Conservation (phyloP, 345 rosid genomes). For the Heritiera littoralis region DNA sequence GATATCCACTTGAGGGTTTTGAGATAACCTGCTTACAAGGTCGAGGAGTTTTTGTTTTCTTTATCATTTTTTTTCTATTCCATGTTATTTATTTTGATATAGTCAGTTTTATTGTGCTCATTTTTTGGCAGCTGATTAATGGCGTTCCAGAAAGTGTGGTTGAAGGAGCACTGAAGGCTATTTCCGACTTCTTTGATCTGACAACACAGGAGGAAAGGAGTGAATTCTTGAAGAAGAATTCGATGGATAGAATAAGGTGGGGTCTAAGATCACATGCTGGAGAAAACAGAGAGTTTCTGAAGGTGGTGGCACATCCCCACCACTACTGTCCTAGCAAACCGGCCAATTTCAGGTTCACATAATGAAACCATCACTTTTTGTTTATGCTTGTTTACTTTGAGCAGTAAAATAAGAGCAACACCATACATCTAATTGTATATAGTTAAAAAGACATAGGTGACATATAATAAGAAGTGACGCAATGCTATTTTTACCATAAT, state of each 20-base stretch:
- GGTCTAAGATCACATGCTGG: conserved; percentile 20
- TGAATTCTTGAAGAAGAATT: conserved; percentile 19
- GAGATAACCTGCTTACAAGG: no score
- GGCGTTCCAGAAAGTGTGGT: conserved; percentile 29
- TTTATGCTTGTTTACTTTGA: no score
- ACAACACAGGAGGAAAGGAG: conserved; percentile 22
- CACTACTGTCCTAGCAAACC: conserved; percentile 33
- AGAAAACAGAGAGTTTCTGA: conserved; percentile 33
- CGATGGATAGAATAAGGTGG: conserved; percentile 30
- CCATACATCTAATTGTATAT: no score
- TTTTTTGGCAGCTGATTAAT: conserved; percentile 33
- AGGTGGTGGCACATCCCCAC: conserved; percentile 30
- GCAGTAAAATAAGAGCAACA: no score
- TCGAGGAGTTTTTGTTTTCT: neutral
- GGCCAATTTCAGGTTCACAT: conserved; percentile 19
- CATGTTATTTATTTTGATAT: neutral
- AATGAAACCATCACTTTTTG: no score
- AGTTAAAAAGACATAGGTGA: no score
- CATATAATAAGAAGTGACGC: no score
- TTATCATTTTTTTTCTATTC: neutral
- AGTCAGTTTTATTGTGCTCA: neutral
- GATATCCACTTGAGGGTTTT: no score
- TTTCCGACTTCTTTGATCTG: conserved; percentile 25
- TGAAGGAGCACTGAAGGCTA: conserved; percentile 26
- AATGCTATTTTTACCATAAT: no score